These are phyloP conservation scores for Dipodascus geniculatus DNA, from an alignment of 805 yeast genomes.

Conservation along the genomic window DNA sequence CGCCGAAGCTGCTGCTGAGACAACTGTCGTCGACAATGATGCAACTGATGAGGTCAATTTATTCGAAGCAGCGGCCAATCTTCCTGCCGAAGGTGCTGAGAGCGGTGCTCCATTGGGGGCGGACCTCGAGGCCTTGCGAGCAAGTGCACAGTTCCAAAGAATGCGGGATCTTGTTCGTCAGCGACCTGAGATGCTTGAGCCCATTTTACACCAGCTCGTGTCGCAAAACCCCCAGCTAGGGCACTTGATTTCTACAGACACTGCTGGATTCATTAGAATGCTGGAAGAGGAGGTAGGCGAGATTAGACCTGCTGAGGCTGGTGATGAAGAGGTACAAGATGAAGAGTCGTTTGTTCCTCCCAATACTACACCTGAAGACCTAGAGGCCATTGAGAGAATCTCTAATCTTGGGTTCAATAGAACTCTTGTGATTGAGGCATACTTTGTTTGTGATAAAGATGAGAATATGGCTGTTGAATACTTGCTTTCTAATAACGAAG, in stretches of 20 bases:
- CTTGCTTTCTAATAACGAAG: conserved; percentile 33
- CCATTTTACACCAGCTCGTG: conserved; percentile 70
- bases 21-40: conserved; percentile 16
- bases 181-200: conserved; percentile 81
- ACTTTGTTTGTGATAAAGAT: conserved; percentile 95
- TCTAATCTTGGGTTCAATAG: conserved; percentile 92
- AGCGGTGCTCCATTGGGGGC: conserved; percentile 21
- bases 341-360: conserved; percentile 28
- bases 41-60: conserved; percentile 27
- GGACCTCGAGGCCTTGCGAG: conserved; percentile 28
- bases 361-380: conserved; percentile 60
- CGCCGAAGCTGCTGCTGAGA: conserved; percentile 18
- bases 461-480: conserved; percentile 95
- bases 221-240: conserved; percentile 78
- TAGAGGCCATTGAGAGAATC: conserved; percentile 77
- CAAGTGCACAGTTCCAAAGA: conserved; percentile 33
- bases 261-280: conserved; percentile 77
- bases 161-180: conserved; percentile 70
- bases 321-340: conserved; percentile 27
- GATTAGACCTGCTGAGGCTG: conserved; percentile 34
- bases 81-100: conserved; percentile 27
- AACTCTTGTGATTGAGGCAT: conserved; percentile 78
- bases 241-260: conserved; percentile 48
- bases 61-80: conserved; percentile 30
- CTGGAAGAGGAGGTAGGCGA: conserved; percentile 38